Evolutionary conservation across 495 filamentous ascomycete species (phyloP).

Genomic region (Gamarada debralockiae): DNA sequence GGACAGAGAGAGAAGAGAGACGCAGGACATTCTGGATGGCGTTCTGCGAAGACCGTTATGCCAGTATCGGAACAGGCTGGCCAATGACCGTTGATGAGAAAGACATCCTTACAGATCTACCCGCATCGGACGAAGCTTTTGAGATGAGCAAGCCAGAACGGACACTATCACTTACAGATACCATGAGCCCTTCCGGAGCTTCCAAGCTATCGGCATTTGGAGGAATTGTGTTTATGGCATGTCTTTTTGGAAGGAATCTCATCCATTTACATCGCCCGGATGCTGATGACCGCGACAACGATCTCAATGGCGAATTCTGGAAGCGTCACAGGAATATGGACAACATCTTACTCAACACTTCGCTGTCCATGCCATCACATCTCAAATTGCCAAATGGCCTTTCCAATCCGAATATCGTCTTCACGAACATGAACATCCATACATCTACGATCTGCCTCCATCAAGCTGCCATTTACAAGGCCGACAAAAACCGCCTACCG

Average conservation of each 20-base stretch:
- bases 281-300: slow-evolving; percentile 74
- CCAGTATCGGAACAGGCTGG: slow-evolving; percentile 97
- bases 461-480: slow-evolving; percentile 96
- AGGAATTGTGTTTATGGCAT: slow-evolving; percentile 78
- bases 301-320: slow-evolving; percentile 95
- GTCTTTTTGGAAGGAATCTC: slow-evolving; percentile 90
- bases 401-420: slow-evolving; percentile 80
- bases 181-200: slow-evolving; percentile 68
- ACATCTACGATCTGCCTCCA: slow-evolving; percentile 96
- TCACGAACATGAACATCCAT: slow-evolving; percentile 95
- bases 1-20: slow-evolving; percentile 90
- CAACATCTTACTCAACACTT: slow-evolving; percentile 81
- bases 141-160: slow-evolving; percentile 69
- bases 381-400: slow-evolving; percentile 78
- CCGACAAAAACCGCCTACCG: slow-evolving; percentile 82
- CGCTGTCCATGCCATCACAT: slow-evolving; percentile 76
- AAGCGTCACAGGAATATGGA: slow-evolving; percentile 87
- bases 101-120: slow-evolving; percentile 86
- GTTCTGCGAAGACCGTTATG: slow-evolving; percentile 86
- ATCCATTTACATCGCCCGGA: slow-evolving; percentile 90
- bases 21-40: slow-evolving; percentile 92
- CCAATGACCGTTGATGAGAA: slow-evolving; percentile 90
- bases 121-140: slow-evolving; percentile 82
- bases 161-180: slow-evolving; percentile 64
- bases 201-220: slow-evolving; percentile 72